Percentiles rank a stretch among this genome's conserved stretches.
Conservation (phyloP, 2,329 filamentous ascomycete species). For the Thermoascus crustaceus region DNA sequence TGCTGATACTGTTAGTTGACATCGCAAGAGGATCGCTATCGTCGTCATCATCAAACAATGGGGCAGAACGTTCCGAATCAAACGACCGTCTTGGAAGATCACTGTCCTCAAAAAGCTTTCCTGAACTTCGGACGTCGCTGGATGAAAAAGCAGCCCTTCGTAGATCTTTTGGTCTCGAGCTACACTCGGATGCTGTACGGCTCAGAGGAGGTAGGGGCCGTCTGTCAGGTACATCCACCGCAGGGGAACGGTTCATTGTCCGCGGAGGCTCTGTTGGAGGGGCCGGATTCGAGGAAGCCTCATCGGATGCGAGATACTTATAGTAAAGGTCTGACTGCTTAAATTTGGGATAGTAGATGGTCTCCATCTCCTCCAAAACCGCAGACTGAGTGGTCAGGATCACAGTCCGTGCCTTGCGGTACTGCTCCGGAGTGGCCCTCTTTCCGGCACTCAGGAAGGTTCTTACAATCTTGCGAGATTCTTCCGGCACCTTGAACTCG, state of each 20-base stretch:
- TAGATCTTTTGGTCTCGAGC: conserved; percentile 43
- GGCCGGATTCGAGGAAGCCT: conserved; percentile 38
- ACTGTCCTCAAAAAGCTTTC: conserved; percentile 37
- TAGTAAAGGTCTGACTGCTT: conserved; percentile 91
- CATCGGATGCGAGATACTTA: conserved; percentile 88
- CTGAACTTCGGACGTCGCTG: conserved; percentile 47
- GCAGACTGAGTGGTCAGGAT: conserved; percentile 75
- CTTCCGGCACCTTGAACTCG: conserved; percentile 68
- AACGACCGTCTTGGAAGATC: conserved; percentile 56
- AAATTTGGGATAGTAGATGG: conserved; percentile 72
- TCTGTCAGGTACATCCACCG: conserved; percentile 25
- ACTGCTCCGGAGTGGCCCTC: conserved; percentile 68
- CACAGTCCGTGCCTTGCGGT: conserved; percentile 70
- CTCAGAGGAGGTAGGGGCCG: conserved; percentile 35
- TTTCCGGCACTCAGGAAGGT: conserved; percentile 72
- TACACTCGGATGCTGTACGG: conserved; percentile 42
- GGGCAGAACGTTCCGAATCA: conserved; percentile 52
- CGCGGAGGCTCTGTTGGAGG: conserved; percentile 14
- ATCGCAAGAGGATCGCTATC: conserved; percentile 62
- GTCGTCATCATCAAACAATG: conserved; percentile 75
- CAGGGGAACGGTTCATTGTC: conserved; percentile 12
- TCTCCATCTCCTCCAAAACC: conserved; percentile 76
- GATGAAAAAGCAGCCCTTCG: conserved; percentile 54
- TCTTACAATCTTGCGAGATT: conserved; percentile 61
- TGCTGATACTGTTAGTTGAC: conserved; percentile 73